Conservation (phyloP, 805 yeast genomes). For the Suhomyces emberorum region DNA sequence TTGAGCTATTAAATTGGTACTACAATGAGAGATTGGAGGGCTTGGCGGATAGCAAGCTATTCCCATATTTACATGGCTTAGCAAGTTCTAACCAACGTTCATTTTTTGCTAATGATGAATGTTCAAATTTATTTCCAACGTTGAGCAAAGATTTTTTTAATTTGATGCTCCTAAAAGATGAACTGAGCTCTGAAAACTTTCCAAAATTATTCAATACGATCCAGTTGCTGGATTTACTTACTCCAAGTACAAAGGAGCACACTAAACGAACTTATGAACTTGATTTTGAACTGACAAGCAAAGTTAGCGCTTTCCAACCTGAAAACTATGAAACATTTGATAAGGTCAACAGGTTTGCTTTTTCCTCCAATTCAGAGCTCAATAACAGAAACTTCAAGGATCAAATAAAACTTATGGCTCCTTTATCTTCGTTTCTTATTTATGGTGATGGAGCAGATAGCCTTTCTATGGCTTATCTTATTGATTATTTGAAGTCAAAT, state of each 20-base stretch:
- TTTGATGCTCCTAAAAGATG: constrained; percentile 11
- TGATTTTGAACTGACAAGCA: background rate
- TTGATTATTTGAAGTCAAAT: constrained; percentile 16
- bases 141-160: constrained; percentile 6
- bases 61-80: constrained; percentile 37
- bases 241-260: constrained; percentile 1
- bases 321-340: constrained; percentile 4
- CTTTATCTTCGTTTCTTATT: constrained; percentile 29
- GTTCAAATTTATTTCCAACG: constrained; percentile 1
- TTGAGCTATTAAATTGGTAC: constrained; percentile 8
- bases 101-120: constrained; percentile 22
- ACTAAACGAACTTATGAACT: constrained; percentile 1
- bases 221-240: constrained; percentile 7
- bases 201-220: constrained; percentile 10
- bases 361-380: constrained; percentile 9
- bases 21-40: constrained; percentile 4
- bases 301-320: background rate
- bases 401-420: constrained; percentile 31
- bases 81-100: constrained; percentile 22
- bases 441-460: constrained; percentile 20
- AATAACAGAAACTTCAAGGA: constrained; percentile 29
- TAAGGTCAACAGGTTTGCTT: background rate
- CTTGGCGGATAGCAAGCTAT: constrained; percentile 12
- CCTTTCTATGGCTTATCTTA: constrained; percentile 10
- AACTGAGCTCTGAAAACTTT: background rate